Evolutionary conservation across 2,329 filamentous ascomycete species (phyloP), one percentile per base, ranked within the genome.

Genomic region (Tricladium varicosporioides): DNA sequence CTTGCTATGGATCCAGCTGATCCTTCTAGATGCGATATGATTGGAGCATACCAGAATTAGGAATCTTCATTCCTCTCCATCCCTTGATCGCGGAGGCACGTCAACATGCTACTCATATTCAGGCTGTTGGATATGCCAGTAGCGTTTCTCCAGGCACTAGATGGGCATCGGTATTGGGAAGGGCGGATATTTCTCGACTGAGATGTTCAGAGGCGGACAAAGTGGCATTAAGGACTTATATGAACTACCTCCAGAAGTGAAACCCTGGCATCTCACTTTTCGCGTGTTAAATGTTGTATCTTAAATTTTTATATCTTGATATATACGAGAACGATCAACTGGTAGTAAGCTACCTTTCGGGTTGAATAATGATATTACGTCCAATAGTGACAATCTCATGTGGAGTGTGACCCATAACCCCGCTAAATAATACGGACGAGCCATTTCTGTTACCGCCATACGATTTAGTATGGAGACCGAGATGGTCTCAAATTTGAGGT

Each of bases 21-120:
- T 40, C 43, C n/a, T 46, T 11, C n/a, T 54, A 54, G 52, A 43
- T 43, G 27, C 44, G 52, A 43, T 54, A 54, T 22, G 40, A 48
- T 16, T 57, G 33, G 50, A 50, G 32, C 44, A 32, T 49, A 14
- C 55, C 46, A 15, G 36, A 60, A 44, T 43, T 60, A 18, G 19
- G 51, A 48, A 51, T 60, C 43, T 60, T 58, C 40, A 53, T 58
- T 49, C 51, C 48, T 36, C 54, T 60, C 54, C 48, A 60, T 58
- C 58, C 51, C 15, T 46, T 60, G n/a, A 42, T 57, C 32, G 51
- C 43, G 48, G 54, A 60, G 33, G 52, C 51, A 47, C 50, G 51
- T 49, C 31, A 44, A 19, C 47, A 54, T 32, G 54, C 44, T 22
- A 47, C 51, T 16, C 18, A 31, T 18, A 16, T 47, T 36, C 31